Evolutionary conservation across 305 asterid species (phyloP).

Genomic region (Nicotiana rustica): DNA sequence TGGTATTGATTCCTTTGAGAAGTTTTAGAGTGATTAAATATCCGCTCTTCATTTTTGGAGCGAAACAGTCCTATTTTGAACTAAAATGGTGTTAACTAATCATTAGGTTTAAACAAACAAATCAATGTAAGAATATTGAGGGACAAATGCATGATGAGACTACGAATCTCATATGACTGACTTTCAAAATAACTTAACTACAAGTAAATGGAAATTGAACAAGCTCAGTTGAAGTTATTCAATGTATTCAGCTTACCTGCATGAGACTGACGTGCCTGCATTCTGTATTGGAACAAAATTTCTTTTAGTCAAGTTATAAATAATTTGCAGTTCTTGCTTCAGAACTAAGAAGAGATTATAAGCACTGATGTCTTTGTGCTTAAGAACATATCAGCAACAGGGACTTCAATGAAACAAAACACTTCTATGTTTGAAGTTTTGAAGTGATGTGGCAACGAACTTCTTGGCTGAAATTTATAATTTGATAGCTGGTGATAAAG

Average conservation of each 20-base stretch:
- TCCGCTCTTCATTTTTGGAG: neutral
- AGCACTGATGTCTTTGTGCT: conserved; percentile 4
- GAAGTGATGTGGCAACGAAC: neutral
- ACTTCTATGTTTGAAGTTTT: conserved; percentile 10
- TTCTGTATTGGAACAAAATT: conserved; percentile 20
- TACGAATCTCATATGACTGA: neutral
- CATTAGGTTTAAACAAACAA: neutral
- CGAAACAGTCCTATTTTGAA: neutral
- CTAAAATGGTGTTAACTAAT: conserved; percentile 13
- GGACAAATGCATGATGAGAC: conserved; percentile 10
- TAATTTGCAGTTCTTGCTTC: neutral
- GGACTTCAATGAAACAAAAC: conserved; percentile 13
- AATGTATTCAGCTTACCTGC: conserved; percentile 28
- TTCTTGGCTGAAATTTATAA: conserved; percentile 18
- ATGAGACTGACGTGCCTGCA: neutral
- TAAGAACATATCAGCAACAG: neutral
- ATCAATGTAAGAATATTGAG: neutral
- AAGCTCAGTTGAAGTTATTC: neutral
- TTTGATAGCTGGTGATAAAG: neutral
- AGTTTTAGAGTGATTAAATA: conserved; percentile 1
- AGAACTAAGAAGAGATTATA: conserved; percentile 1
- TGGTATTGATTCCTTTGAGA: neutral
- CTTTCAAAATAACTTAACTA: neutral
- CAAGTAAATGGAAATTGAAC: conserved; percentile 12
- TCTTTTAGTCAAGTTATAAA: neutral